Conservation (phyloP, 2,329 filamentous ascomycete genomes). For the Penicillium sp. region DNA sequence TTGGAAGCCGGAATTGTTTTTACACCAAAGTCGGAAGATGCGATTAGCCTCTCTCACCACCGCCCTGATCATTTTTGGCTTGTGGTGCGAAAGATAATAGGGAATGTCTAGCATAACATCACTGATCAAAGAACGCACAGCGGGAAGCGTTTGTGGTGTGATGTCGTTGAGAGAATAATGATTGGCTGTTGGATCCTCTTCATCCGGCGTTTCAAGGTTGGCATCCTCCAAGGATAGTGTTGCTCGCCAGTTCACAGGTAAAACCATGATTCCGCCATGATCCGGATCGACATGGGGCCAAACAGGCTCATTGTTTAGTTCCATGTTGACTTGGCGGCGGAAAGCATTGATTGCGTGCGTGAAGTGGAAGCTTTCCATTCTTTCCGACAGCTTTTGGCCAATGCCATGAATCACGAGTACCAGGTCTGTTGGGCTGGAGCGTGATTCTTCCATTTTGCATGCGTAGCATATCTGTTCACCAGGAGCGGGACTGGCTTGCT, state of each 20-base stretch:
- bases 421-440: constrained; percentile 76
- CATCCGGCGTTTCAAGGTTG: constrained; percentile 54
- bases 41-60: constrained; percentile 88
- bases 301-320: constrained; percentile 72
- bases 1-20: constrained; percentile 84
- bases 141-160: constrained; percentile 84
- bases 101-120: constrained; percentile 99
- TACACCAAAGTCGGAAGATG: constrained; percentile 93
- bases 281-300: constrained; percentile 70
- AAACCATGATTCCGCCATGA: constrained; percentile 88
- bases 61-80: constrained; percentile 88
- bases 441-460: constrained; percentile 62
- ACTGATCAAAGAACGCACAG: constrained; percentile 88
- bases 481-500: constrained; percentile 27
- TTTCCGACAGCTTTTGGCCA: constrained; percentile 90
- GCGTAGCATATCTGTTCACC: constrained; percentile 46
- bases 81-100: constrained; percentile 95
- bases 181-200: constrained; percentile 58
- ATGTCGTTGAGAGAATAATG: constrained; percentile 78
- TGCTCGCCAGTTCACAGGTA: constrained; percentile 93
- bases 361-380: constrained; percentile 95
- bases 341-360: constrained; percentile 94
- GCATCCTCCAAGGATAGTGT: constrained; percentile 84
- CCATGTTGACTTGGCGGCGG: constrained; percentile 78
- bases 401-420: constrained; percentile 93